A percentile compares a stretch with the other conserved stretches of the same genome.
phyloP scores from a whole-genome alignment of 768 basidiomycete species.

The Hericium alpestre region DNA sequence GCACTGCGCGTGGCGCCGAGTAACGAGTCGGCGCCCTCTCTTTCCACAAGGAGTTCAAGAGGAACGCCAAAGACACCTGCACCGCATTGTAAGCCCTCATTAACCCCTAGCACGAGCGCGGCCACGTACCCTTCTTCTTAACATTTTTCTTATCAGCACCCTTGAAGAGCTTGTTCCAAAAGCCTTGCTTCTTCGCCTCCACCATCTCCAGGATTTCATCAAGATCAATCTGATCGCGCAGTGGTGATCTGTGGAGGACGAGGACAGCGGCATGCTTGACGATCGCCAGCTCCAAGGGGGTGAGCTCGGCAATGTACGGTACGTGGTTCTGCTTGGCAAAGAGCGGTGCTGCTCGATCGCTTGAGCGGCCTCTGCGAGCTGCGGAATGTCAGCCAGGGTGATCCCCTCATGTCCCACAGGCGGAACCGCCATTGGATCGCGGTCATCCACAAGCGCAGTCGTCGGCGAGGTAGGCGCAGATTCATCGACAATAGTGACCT shows the following conservation, averaged over 20 bases:
- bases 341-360: slow-evolving; percentile 83
- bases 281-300: slow-evolving; percentile 75
- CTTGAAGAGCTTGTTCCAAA: slow-evolving; percentile 96
- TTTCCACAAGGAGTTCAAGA: slow-evolving; percentile 84
- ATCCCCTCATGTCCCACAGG: slow-evolving; percentile 45
- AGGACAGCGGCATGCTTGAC: slow-evolving; percentile 88
- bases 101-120: not conserved
- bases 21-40: slow-evolving; percentile 91
- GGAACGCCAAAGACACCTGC: slow-evolving; percentile 89
- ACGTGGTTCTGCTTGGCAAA: slow-evolving; percentile 62
- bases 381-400: slow-evolving; percentile 89
- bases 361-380: slow-evolving; percentile 85
- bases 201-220: slow-evolving; percentile 92
- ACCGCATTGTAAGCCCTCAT: slow-evolving; percentile 10
- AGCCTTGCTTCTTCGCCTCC: slow-evolving; percentile 84
- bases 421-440: slow-evolving; percentile 18
- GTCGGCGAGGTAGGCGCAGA: slow-evolving; percentile 63
- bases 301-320: slow-evolving; percentile 78
- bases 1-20: slow-evolving; percentile 80
- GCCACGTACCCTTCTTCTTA: slow-evolving; percentile 66
- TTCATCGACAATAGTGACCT: slow-evolving; percentile 84
- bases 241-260: slow-evolving; percentile 62
- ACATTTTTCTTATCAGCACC: slow-evolving; percentile 74
- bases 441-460: slow-evolving; percentile 31
- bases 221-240: slow-evolving; percentile 76